Evolutionary conservation across 768 basidiomycete species (phyloP).

Genomic region (Leucosporidium yakuticum): DNA sequence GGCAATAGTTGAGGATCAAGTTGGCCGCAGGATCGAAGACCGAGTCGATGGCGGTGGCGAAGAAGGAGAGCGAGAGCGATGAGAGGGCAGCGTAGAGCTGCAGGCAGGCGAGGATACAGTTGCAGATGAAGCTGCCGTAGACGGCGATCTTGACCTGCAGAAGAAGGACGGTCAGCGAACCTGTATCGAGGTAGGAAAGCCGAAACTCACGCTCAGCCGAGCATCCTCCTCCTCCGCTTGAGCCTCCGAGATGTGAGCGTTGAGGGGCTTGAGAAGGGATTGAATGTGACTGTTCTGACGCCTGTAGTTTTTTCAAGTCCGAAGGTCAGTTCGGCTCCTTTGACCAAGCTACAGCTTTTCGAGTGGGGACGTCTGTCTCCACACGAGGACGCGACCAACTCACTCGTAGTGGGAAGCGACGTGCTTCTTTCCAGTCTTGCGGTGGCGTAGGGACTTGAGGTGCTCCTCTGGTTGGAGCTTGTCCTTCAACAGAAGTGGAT

Average conservation of each 20-base stretch:
- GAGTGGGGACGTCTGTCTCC: too few relatives aligned
- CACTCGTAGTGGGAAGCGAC: slow-evolving; percentile 44
- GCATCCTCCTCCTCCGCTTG: slow-evolving; percentile 59
- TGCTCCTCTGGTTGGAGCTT: slow-evolving; percentile 56
- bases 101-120: slow-evolving; percentile 44
- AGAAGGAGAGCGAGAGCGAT: slow-evolving; percentile 71
- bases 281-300: slow-evolving; percentile 59
- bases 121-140: slow-evolving; percentile 71
- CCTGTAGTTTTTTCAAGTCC: too few relatives aligned
- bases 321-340: too few relatives aligned
- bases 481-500: slow-evolving; percentile 21
- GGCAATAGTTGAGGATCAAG: slow-evolving; percentile 53
- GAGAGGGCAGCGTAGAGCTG: slow-evolving; percentile 84
- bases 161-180: background rate
- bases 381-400: too few relatives aligned
- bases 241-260: slow-evolving; percentile 78
- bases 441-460: slow-evolving; percentile 56
- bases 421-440: slow-evolving; percentile 59
- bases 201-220: slow-evolving; percentile 47
- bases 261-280: slow-evolving; percentile 82
- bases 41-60: slow-evolving; percentile 81
- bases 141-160: slow-evolving; percentile 78
- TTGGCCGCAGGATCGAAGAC: slow-evolving; percentile 46
- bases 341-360: too few relatives aligned
- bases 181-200: slow-evolving; percentile 1